Base-by-base conservation (phyloP, 2,329 filamentous ascomycete species). In the Alternaria sp. region DNA sequence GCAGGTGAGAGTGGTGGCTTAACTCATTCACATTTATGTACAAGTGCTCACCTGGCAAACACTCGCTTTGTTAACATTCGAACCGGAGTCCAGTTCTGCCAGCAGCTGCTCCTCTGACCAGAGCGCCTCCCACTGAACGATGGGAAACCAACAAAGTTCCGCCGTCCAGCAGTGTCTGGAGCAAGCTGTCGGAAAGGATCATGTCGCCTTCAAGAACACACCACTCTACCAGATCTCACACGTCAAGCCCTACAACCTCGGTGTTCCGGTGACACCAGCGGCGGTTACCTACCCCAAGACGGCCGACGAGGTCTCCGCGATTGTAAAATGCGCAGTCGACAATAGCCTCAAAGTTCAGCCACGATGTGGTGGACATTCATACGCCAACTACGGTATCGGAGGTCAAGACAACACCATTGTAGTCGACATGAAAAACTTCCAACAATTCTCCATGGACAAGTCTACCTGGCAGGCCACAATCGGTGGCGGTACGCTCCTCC, bases 331-430 rank as follows among this genome's bases (percentile, higher is more conserved):
- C 68, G 89, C 88, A 1, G 81, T 77, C 0, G 70, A 83, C 10
- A 82, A 83, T 64, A 80, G 79, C 6, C 73, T 87, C 43, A 85
- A 86, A 64, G 87, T 90, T 0, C 87, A 90, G 71, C 84, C 88
- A n/a, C 85, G 84, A 49, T 87, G 87, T 2, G 89, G 89, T 4
- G 89, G 89, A 0, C 89, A 91, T 68, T 90, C 87, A 0, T 91
- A 88, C 64, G 88, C 80, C 0, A 84, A 84, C 2, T 83, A 84
- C 64, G 73, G 76, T 73, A 78, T 85, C 4, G 84, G 84, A 10
- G 84, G 84, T 12, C 73, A 81, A 64, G 77, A 85, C 51, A 81
- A 81, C 11, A 80, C 82, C 37, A 75, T 87, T 26, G 81, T 85
- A 0, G 78, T 87, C n/a, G 84, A 86, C 66, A 71, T 87, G 65